Conservation (phyloP, 164 flowering plant genomes). For the Kalanchoe fedtschenkoi region DNA sequence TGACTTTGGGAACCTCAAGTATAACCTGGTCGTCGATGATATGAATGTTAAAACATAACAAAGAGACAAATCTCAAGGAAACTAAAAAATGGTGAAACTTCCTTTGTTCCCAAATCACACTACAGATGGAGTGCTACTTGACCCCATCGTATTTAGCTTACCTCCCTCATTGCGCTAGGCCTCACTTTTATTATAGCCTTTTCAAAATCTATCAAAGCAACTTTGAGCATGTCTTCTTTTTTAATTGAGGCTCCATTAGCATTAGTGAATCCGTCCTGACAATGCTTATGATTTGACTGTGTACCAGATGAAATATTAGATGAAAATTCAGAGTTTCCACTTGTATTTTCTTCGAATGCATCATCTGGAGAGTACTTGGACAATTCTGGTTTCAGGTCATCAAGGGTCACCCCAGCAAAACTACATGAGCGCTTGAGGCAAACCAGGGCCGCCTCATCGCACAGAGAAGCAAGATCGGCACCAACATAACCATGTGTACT, state of each 20-base stretch:
- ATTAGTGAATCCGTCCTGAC: conserved; percentile 6
- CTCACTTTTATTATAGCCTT: conserved; percentile 77
- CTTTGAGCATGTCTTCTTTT: conserved; percentile 22
- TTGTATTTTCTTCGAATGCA: background rate
- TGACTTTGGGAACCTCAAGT: conserved; percentile 88
- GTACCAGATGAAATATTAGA: conserved; percentile 18
- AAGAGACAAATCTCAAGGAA: background rate
- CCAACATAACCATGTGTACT: conserved; percentile 94
- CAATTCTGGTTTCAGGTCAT: background rate
- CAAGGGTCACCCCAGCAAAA: background rate
- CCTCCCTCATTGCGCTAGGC: conserved; percentile 99
- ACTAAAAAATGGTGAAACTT: too few relatives aligned
- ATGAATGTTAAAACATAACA: background rate
- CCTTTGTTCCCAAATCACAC: too few relatives aligned
- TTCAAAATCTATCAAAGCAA: conserved; percentile 68
- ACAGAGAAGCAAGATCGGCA: conserved; percentile 82
- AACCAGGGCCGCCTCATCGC: conserved; percentile 68
- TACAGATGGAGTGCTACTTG: background rate
- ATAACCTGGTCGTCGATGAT: conserved; percentile 36
- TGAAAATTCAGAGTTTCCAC: conserved; percentile 19
- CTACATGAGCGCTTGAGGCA: conserved; percentile 42
- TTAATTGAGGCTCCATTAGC: conserved; percentile 9
- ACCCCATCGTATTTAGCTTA: conserved; percentile 17
- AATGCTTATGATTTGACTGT: conserved; percentile 7
- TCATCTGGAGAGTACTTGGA: background rate